phyloP scores from a whole-genome alignment of 495 filamentous ascomycete species.

The Xylaria bambusicola region DNA sequence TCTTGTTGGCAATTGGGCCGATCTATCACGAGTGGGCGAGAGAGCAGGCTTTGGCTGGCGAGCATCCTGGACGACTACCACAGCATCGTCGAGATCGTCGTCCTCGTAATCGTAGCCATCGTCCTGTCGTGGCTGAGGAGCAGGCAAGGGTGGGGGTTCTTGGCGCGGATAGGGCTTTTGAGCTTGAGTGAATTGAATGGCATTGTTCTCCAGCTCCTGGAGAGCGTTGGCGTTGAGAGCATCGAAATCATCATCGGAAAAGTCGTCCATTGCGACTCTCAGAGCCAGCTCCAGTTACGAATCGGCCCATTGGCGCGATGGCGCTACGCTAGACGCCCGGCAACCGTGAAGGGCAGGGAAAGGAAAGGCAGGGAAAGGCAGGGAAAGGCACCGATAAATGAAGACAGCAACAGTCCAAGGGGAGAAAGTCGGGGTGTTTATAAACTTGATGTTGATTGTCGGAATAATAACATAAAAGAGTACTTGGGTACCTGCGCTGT shows the following conservation, averaged over 20 bases:
- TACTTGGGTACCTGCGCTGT: no score
- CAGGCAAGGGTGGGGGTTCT: conserved; percentile 3
- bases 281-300: conserved; percentile 27
- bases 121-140: conserved; percentile 6
- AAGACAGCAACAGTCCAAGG: no score
- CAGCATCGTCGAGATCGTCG: conserved; percentile 39
- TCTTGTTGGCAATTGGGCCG: conserved; percentile 22
- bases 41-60: conserved; percentile 11
- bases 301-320: conserved; percentile 33
- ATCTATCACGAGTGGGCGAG: conserved; percentile 3
- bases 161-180: conserved; percentile 28
- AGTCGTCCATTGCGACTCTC: conserved; percentile 48
- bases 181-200: conserved; percentile 50
- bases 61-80: conserved; percentile 32
- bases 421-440: no score
- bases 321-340: background rate
- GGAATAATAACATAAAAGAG: no score
- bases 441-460: no score
- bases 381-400: no score
- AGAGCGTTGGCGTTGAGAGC: conserved; percentile 44
- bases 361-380: no score
- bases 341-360: no score
- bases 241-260: conserved; percentile 51
- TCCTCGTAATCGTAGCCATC: conserved; percentile 29
- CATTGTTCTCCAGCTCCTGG: conserved; percentile 50